Conservation (phyloP, 2,329 filamentous ascomycete genomes). For the Diaporthe capsici region DNA sequence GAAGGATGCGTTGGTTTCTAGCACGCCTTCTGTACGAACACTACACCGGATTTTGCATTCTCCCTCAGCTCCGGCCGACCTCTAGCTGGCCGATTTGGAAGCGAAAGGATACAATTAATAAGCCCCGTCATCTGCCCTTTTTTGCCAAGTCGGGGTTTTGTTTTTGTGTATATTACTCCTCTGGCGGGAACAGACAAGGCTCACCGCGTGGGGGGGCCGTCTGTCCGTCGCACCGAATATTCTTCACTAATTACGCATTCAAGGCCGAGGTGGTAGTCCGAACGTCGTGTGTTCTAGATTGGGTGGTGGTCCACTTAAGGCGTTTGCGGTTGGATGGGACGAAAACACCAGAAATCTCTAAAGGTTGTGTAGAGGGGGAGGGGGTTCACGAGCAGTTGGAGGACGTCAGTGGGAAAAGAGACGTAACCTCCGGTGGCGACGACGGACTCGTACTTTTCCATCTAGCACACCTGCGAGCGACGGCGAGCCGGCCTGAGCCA, state of each 20-base stretch:
- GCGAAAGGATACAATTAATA: conserved; percentile 41
- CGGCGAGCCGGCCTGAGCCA: conserved; percentile 8
- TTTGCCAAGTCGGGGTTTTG: conserved; percentile 16
- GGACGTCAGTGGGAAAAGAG: conserved; percentile 13
- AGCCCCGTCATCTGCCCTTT: conserved; percentile 29
- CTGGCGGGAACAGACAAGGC: conserved; percentile 28
- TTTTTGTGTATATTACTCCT: conserved; percentile 41
- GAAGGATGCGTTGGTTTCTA: conserved; percentile 4
- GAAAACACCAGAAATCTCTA: conserved; percentile 31
- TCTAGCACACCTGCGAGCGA: conserved; percentile 31
- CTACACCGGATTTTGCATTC: conserved; percentile 36
- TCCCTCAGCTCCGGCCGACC: conserved; percentile 28
- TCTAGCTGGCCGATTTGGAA: conserved; percentile 15
- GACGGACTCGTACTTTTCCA: neutral
- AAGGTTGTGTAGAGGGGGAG: neutral
- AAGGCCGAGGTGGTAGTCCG: conserved; percentile 26
- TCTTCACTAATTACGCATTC: conserved; percentile 40
- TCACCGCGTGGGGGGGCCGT: conserved; percentile 4
- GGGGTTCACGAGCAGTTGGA: conserved; percentile 14
- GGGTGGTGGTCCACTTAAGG: conserved; percentile 35
- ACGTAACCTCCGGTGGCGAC: neutral
- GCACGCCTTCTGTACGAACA: conserved; percentile 37
- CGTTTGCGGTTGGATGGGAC: conserved; percentile 33
- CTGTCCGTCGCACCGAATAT: conserved; percentile 23
- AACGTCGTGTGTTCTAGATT: conserved; percentile 34